phyloP scores from a whole-genome alignment of 106 monocot species.

The Dendrobium huoshanense region DNA sequence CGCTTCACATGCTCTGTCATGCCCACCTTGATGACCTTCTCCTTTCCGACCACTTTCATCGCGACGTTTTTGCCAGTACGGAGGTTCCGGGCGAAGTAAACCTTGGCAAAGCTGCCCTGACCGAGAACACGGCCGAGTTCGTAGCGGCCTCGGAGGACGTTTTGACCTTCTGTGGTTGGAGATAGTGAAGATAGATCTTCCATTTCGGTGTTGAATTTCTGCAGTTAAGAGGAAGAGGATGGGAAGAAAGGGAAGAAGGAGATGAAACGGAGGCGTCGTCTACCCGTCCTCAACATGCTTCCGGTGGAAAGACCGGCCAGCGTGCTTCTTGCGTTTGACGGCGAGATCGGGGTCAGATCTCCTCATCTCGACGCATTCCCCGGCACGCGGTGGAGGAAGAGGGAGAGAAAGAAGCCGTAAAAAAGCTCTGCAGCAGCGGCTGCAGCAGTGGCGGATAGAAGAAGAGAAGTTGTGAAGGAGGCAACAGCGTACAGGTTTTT shows the following conservation, averaged over 20 bases:
- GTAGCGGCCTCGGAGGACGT: constrained; percentile 54
- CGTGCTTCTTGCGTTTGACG: constrained; percentile 17
- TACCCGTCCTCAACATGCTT: constrained; percentile 60
- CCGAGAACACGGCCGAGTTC: constrained; percentile 69
- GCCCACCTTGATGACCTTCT: constrained; percentile 43
- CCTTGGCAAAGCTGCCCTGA: constrained; percentile 64
- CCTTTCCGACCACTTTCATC: constrained; percentile 60
- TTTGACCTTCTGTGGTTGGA: background rate
- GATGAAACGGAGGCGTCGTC: background rate
- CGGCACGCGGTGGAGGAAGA: background rate
- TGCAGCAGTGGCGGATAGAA: constrained; percentile 34
- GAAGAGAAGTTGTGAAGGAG: constrained; percentile 37
- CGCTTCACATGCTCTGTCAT: constrained; percentile 69
- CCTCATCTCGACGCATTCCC: constrained; percentile 27
- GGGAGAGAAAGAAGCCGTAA: background rate
- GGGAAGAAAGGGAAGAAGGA: background rate
- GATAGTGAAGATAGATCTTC: constrained; percentile 22
- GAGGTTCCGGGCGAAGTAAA: constrained; percentile 47
- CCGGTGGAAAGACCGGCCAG: constrained; percentile 39
- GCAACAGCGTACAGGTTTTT: background rate
- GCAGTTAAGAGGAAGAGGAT: background rate
- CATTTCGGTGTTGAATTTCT: constrained; percentile 6
- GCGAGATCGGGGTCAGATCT: constrained; percentile 19
- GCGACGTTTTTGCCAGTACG: constrained; percentile 26
- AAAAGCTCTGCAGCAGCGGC: constrained; percentile 22